Conservation (phyloP, 1,284 basidiomycete species). For the Naganishia sp. region DNA sequence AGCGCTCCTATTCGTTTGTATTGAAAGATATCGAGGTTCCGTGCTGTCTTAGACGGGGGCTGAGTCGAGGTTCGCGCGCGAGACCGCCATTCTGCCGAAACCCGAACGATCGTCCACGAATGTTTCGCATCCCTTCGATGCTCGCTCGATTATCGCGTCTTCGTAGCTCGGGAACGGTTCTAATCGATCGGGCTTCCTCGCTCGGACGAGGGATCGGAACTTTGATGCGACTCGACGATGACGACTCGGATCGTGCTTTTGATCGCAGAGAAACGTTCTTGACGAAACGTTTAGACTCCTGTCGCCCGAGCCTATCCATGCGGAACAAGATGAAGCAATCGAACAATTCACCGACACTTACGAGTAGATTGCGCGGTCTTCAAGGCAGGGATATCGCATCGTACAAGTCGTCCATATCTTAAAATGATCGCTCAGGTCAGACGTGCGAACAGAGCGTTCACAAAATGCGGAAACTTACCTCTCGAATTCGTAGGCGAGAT, state of each 20-base stretch:
- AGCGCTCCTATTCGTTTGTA: constrained; percentile 21
- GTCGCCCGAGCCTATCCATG: constrained; percentile 6
- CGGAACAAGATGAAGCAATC: not conserved
- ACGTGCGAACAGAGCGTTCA: not conserved
- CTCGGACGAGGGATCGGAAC: not conserved
- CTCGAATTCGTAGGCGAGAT: constrained; percentile 37
- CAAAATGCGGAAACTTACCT: constrained; percentile 11
- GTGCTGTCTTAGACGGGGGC: too few species aligned
- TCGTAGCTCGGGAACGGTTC: not conserved
- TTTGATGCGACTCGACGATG: not conserved
- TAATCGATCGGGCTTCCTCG: constrained; percentile 1
- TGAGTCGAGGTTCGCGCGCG: not conserved
- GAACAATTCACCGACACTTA: constrained; percentile 39
- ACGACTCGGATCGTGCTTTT: not conserved
- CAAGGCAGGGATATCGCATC: constrained; percentile 83
- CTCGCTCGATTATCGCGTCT: constrained; percentile 3
- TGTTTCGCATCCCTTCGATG: not conserved
- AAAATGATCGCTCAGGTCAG: not conserved
- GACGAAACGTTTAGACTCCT: not conserved
- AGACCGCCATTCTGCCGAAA: not conserved
- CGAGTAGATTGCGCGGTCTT: constrained; percentile 48
- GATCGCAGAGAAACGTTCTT: constrained; percentile 7
- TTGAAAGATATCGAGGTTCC: not conserved
- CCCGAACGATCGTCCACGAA: not conserved
- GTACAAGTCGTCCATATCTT: constrained; percentile 43